These are phyloP conservation scores for Fomitopsis serialis DNA, from an alignment of 768 basidiomycete genomes.

Conservation along the genomic window DNA sequence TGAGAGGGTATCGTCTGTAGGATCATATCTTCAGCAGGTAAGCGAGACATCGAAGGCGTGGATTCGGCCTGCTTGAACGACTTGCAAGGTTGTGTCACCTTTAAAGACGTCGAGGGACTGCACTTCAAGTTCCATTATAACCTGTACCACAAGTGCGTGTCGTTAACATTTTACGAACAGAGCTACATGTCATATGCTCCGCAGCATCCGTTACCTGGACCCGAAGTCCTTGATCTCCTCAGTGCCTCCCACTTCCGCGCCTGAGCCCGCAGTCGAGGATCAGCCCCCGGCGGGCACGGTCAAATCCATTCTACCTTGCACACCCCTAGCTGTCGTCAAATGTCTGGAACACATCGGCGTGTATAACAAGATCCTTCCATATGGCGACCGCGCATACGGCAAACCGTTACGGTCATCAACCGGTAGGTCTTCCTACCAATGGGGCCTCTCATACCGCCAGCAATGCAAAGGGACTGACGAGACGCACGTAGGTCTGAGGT, in stretches of 20 bases:
- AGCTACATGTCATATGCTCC: neutral
- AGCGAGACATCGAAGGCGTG: conserved; percentile 4
- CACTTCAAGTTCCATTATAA: conserved; percentile 96
- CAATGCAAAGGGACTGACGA: neutral
- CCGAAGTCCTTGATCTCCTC: conserved; percentile 63
- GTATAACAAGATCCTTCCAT: conserved; percentile 88
- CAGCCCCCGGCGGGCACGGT: conserved; percentile 78
- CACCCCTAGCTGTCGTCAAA: conserved; percentile 95
- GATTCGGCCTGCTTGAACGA: neutral
- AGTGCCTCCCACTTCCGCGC: conserved; percentile 26
- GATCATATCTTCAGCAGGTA: conserved; percentile 97
- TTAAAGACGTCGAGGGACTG: conserved; percentile 97
- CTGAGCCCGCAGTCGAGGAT: conserved; percentile 39
- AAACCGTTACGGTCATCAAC: conserved; percentile 92
- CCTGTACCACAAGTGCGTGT: conserved; percentile 84
- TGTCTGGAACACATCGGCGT: conserved; percentile 87
- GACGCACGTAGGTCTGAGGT: conserved; percentile 75
- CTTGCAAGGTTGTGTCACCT: conserved; percentile 79
- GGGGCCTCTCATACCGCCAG: neutral
- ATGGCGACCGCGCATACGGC: conserved; percentile 93
- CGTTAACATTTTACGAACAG: neutral
- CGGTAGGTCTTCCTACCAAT: conserved; percentile 41
- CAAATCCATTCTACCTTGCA: conserved; percentile 96
- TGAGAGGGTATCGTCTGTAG: conserved; percentile 30
- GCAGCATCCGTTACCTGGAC: conserved; percentile 90